phyloP scores from a whole-genome alignment of 257 asterid genomes.

The Solanum virginianum region DNA sequence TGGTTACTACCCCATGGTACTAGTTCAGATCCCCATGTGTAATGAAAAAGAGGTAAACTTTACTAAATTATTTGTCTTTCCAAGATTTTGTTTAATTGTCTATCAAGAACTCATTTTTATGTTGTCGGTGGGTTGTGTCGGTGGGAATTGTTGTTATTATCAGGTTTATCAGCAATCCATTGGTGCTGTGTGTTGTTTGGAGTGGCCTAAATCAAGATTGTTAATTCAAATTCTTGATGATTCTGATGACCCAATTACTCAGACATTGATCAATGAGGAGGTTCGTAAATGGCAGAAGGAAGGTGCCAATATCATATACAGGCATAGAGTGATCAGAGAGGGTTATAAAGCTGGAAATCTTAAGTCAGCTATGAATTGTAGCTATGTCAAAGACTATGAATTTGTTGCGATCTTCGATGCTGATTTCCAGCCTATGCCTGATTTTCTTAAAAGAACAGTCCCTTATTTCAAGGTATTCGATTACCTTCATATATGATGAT shows the following conservation, averaged over 20 bases:
- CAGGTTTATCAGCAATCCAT: conserved; percentile 95
- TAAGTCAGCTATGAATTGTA: conserved; percentile 84
- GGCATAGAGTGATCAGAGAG: conserved; percentile 81
- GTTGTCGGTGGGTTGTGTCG: not conserved
- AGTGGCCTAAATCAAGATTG: conserved; percentile 79
- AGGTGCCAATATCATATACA: conserved; percentile 69
- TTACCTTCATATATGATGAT: not conserved
- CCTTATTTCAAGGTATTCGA: conserved; percentile 82
- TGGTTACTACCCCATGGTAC: conserved; percentile 85
- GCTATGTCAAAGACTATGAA: conserved; percentile 86
- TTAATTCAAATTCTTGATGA: conserved; percentile 85
- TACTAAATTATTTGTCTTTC: not conserved
- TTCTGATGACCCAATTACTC: conserved; percentile 66
- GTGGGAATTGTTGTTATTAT: not conserved
- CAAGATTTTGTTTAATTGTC: not conserved
- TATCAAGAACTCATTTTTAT: not conserved
- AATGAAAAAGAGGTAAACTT: conserved; percentile 78
- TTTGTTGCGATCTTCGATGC: conserved; percentile 93
- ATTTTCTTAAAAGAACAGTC: conserved; percentile 63
- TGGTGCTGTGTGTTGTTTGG: conserved; percentile 82
- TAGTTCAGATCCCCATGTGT: conserved; percentile 99
- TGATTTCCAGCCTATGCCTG: conserved; percentile 84
- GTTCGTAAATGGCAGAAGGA: conserved; percentile 74
- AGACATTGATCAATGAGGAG: conserved; percentile 61
- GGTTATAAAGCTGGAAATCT: conserved; percentile 97